phyloP scores from a whole-genome alignment of 495 filamentous ascomycete genomes.

The Paragyromitra xinjiangensis region DNA sequence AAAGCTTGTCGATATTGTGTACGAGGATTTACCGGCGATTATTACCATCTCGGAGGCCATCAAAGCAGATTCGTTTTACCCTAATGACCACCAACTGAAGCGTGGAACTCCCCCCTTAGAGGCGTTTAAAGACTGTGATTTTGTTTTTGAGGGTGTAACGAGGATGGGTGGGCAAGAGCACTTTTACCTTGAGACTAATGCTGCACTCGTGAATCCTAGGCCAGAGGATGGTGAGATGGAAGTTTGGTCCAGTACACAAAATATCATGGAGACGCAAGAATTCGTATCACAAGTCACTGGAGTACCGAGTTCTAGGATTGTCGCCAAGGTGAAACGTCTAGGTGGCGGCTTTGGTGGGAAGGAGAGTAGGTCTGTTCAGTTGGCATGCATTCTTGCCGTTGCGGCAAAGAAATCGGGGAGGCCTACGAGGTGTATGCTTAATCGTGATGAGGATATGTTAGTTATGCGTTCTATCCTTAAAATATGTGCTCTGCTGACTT shows the following conservation, averaged over 20 bases:
- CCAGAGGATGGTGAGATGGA: slow-evolving; percentile 59
- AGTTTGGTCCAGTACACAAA: slow-evolving; percentile 62
- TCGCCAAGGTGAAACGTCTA: slow-evolving; percentile 60
- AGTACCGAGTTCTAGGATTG: slow-evolving; percentile 60
- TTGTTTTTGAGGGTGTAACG: slow-evolving; percentile 58
- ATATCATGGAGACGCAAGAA: slow-evolving; percentile 61
- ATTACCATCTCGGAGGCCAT: slow-evolving; percentile 64
- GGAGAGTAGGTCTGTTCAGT: slow-evolving; percentile 59
- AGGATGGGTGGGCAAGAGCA: slow-evolving; percentile 62
- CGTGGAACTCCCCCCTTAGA: slow-evolving; percentile 58
- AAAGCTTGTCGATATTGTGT: slow-evolving; percentile 58
- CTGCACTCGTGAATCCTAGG: slow-evolving; percentile 59
- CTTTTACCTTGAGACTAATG: slow-evolving; percentile 62
- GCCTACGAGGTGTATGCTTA: slow-evolving; percentile 61
- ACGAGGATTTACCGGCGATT: slow-evolving; percentile 60
- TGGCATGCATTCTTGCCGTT: slow-evolving; percentile 60
- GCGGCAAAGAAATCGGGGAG: slow-evolving; percentile 60
- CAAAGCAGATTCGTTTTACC: slow-evolving; percentile 59
- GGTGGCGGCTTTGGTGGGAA: slow-evolving; percentile 62
- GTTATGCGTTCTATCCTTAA: slow-evolving; percentile 38
- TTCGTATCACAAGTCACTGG: slow-evolving; percentile 61
- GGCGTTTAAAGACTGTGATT: slow-evolving; percentile 59
- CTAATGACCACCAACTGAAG: slow-evolving; percentile 56
- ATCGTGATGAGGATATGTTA: slow-evolving; percentile 62
- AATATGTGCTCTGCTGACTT: slow-evolving; percentile 5